Percentiles rank a stretch among this genome's conserved stretches.
Evolutionary conservation across 2,329 filamentous ascomycete species (phyloP).

Genomic region (Venturiaceae sp.): DNA sequence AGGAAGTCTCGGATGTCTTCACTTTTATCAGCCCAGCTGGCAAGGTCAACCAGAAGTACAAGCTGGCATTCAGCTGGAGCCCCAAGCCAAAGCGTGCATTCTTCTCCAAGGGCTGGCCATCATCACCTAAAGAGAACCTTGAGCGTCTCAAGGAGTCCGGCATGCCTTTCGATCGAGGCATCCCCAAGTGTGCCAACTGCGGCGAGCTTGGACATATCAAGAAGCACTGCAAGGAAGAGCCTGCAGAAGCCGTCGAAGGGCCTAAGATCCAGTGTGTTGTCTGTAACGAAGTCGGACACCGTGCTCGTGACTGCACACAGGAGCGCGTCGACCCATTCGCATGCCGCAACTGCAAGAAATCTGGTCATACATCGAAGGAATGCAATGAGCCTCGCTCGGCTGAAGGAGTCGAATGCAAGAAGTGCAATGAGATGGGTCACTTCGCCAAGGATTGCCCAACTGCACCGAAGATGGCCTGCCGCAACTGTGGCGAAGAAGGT

Average conservation of each 20-base stretch:
- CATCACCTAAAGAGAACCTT: conserved; percentile 48
- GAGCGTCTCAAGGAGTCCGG: conserved; percentile 55
- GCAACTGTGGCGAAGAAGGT: conserved; percentile 22
- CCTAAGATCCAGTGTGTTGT: conserved; percentile 52
- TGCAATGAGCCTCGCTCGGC: conserved; percentile 36
- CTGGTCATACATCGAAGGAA: conserved; percentile 25
- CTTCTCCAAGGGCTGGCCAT: conserved; percentile 47
- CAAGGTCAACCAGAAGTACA: conserved; percentile 52
- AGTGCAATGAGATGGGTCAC: conserved; percentile 22
- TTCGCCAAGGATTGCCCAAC: conserved; percentile 11
- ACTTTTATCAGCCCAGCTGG: conserved; percentile 45
- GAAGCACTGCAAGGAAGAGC: conserved; percentile 53
- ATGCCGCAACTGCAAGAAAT: conserved; percentile 58
- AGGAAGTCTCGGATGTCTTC: conserved; percentile 28
- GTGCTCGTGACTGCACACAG: conserved; percentile 53
- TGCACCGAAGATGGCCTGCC: conserved; percentile 20
- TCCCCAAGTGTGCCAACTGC: conserved; percentile 56
- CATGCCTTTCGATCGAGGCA: conserved; percentile 48
- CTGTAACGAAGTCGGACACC: conserved; percentile 54
- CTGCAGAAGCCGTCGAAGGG: conserved; percentile 25
- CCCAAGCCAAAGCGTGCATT: conserved; percentile 38
- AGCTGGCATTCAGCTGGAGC: conserved; percentile 52
- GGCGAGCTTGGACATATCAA: conserved; percentile 51
- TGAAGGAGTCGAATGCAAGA: conserved; percentile 54
- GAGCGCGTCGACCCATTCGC: conserved; percentile 51